Evolutionary conservation across 1,284 basidiomycete genomes (phyloP), one percentile per base, ranked within the genome.

Genomic region (Heterobasidion annosum): DNA sequence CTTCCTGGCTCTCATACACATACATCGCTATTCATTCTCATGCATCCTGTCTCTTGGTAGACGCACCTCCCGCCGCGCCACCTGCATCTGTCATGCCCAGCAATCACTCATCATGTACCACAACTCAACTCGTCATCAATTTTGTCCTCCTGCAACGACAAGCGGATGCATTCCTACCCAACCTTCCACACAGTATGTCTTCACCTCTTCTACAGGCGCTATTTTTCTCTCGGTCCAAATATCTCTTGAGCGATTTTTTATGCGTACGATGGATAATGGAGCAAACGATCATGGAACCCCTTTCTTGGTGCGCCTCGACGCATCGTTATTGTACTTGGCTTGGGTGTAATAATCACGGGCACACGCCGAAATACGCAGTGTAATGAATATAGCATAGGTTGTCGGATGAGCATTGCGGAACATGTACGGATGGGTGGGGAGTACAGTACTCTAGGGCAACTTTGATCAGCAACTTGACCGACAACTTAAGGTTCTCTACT

Each of bases 101-200:
- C 40, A 34, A 25, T 35, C 43, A 37, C 19, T 40, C 46, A 25
- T 42, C 48, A 16, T 50, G 48, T 50, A 50, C 18, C 34, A 50
- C 34, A 19, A 50, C 19, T 34, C n/a, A 19, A n/a, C 46, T 15
- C 15, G 25, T n/a, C 48, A 50, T 25, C 25, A 4, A 25, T 25
- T 25, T 25, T 25, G 25, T 25, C 25, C 37, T 40, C 37, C 37
- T 7, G 25, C 25, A 25, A 25, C 3, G 25, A 25, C 25, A 25
- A 4, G 25, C 37, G n/a, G n/a, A 40, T 40, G 37, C 37, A 18
- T 50, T 54, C 55, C 53, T 49, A 51, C 50, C 48, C 49, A 46
- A 50, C 40, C 42, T 48, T 50, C 34, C 50, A 40, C 50, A 40
- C 12, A 40, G 12, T 40, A 40, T 40, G 37, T 40, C 37, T 40